Evolutionary conservation across 2,329 filamentous ascomycete genomes (phyloP).

Genomic region (Zymoseptoria tritici): DNA sequence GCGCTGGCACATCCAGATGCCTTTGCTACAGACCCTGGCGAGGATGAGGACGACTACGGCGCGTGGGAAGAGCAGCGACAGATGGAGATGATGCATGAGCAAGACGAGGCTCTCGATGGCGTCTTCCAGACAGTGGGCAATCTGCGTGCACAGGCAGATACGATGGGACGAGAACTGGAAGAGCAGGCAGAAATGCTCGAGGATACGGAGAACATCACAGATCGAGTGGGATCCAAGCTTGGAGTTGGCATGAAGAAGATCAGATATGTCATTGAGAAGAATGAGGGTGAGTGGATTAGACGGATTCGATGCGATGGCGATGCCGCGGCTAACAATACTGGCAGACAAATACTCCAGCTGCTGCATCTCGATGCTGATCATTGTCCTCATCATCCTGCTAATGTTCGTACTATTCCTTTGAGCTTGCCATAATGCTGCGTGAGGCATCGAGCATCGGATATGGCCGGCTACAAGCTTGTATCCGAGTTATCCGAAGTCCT

Average conservation of each 20-base stretch:
- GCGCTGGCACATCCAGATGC: slow-evolving; percentile 54
- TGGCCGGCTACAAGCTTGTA: not conserved
- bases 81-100: slow-evolving; percentile 83
- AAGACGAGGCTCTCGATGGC: slow-evolving; percentile 86
- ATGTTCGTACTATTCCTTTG: slow-evolving; percentile 64
- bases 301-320: not conserved
- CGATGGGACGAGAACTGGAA: slow-evolving; percentile 93
- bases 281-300: slow-evolving; percentile 63
- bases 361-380: slow-evolving; percentile 82
- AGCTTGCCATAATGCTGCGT: slow-evolving; percentile 21
- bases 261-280: slow-evolving; percentile 73
- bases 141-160: slow-evolving; percentile 79
- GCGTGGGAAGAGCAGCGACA: slow-evolving; percentile 81
- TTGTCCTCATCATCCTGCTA: slow-evolving; percentile 78
- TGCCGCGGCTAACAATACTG: slow-evolving; percentile 5
- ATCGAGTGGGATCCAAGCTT: slow-evolving; percentile 78
- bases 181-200: slow-evolving; percentile 88
- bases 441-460: not conserved
- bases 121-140: slow-evolving; percentile 92
- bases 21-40: slow-evolving; percentile 41
- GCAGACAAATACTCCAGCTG: slow-evolving; percentile 69
- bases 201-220: slow-evolving; percentile 73
- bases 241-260: slow-evolving; percentile 83
- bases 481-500: not conserved
- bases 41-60: slow-evolving; percentile 53